A percentile compares a stretch with the other conserved stretches of the same genome.
Conservation (phyloP, 345 rosid genomes). For the Sapria himalayana region DNA sequence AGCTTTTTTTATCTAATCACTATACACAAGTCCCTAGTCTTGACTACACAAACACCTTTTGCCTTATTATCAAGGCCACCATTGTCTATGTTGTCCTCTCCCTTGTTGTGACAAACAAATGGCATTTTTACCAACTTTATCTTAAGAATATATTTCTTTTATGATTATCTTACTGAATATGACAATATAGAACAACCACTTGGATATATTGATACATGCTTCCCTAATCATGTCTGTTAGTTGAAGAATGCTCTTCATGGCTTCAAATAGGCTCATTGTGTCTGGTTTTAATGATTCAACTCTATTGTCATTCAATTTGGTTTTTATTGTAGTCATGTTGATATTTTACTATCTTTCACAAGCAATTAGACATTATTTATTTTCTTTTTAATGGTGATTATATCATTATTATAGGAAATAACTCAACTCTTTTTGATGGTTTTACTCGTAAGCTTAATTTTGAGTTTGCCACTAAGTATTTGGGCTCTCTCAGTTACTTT, state of each 20-base stretch:
- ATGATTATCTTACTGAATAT: background rate
- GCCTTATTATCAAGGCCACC: slow-evolving; percentile 4
- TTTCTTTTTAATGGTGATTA: too few species aligned
- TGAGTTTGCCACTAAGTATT: background rate
- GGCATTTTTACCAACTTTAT: background rate
- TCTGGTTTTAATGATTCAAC: slow-evolving; percentile 2
- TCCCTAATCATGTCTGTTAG: slow-evolving; percentile 3
- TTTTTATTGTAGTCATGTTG: background rate
- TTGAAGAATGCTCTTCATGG: slow-evolving; percentile 3
- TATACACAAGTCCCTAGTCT: slow-evolving; percentile 1
- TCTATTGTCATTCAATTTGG: background rate
- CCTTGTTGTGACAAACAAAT: background rate
- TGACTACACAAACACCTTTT: slow-evolving; percentile 5
- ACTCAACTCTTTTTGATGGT: background rate
- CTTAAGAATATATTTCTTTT: slow-evolving; percentile 2
- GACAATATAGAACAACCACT: slow-evolving; percentile 3
- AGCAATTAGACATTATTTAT: background rate
- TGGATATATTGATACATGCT: background rate
- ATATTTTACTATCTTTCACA: background rate
- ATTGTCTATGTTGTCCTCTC: background rate
- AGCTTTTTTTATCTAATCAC: background rate
- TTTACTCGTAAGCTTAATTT: background rate
- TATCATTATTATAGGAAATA: background rate
- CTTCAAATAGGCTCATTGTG: too few species aligned
- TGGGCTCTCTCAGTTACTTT: slow-evolving; percentile 3